Evolutionary conservation across 2,329 filamentous ascomycete genomes (phyloP), one percentile per base, ranked within the genome.

Genomic region (Raffaelea deltoideospora): DNA sequence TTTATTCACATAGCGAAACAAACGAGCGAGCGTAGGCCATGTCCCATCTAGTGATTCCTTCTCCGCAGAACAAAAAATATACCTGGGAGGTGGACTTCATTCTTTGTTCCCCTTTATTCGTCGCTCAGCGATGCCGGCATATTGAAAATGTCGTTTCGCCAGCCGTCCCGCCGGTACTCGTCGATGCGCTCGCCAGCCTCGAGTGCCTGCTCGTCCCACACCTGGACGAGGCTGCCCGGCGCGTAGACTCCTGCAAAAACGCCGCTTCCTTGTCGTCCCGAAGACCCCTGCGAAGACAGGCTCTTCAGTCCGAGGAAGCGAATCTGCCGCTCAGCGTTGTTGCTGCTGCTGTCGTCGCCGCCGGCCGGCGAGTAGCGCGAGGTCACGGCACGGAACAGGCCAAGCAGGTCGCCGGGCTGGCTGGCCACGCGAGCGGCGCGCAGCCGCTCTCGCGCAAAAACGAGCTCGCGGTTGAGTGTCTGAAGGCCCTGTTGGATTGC

Each of bases 171-270:
- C 38, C 76, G 71, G 50, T 76, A 76, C 45, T 88, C 80, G 45
- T 87, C 75, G 27, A 93, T 72, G 29, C 75, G 67, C 55, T 92
- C 81, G 17, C 66, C 67, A 0, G 83, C 85, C 42, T 67, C 64
- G 18, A 63, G 58, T 0, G 74, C 85, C 57, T 93, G 80, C 45
- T 86, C 78, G 45, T 88, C 73, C 84, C 85, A 94, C n/a, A 93
- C 57, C 58, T 82, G 86, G 35, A 90, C 81, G 20, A 95, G 62
- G 54, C 86, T 94, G 1, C 85, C 87, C 0, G 88, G 88, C 1
- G 88, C 79, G 58, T 94, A 95, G 2, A 85, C 71, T 4, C 80
- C 83, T 47, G 76, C 75, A 62, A 96, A 96, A 0, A 88, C 61
- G 10, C 69, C 69, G 4, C 47, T 39, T 3, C 65, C 64, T 7